Evolutionary conservation across 345 rosid genomes (phyloP).

Genomic region (Isatis tinctoria): DNA sequence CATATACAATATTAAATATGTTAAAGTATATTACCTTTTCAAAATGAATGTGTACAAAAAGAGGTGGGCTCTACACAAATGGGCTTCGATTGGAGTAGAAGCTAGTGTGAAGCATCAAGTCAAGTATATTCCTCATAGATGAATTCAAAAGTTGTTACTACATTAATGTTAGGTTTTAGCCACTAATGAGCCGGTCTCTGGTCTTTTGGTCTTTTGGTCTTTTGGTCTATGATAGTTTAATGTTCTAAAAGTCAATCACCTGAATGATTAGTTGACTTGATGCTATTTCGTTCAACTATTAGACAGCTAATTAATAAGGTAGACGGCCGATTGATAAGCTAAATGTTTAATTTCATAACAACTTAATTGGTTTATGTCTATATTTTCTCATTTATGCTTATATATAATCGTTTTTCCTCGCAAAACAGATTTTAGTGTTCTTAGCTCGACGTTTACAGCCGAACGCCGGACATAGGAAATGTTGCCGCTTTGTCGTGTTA

Average conservation of each 20-base stretch:
- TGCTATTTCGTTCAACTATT: neutral
- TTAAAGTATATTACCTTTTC: no score
- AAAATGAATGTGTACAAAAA: no score
- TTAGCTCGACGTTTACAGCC: neutral
- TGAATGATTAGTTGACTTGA: neutral
- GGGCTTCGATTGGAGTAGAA: no score
- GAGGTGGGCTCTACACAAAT: no score
- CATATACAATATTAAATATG: no score
- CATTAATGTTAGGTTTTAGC: neutral
- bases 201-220: neutral
- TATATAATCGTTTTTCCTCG: neutral
- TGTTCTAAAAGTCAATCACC: neutral
- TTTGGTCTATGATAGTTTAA: neutral
- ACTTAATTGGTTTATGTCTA: neutral
- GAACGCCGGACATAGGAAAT: conserved; percentile 10
- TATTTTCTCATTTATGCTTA: neutral
- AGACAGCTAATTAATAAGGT: neutral
- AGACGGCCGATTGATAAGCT: neutral
- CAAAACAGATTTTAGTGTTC: neutral
- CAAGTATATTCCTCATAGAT: neutral
- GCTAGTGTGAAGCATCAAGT: no score
- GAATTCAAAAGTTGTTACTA: no score
- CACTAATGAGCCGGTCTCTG: neutral
- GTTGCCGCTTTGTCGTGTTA: neutral
- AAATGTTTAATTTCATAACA: neutral